A percentile compares a stretch with the other conserved stretches of the same genome.
phyloP scores from a whole-genome alignment of 83 land plant genomes.

The Thuja plicata region DNA sequence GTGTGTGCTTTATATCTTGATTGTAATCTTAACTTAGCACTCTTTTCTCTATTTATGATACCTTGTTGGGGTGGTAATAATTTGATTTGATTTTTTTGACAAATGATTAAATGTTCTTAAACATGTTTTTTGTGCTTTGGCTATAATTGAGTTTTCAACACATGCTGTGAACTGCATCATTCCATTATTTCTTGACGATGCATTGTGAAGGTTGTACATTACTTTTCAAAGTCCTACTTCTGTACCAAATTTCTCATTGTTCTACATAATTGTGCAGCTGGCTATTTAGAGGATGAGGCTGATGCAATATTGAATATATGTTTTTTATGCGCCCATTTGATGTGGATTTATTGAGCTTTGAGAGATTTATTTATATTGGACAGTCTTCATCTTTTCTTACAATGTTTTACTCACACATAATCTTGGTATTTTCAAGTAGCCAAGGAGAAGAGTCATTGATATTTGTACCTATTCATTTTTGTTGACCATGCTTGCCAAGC shows the following conservation, averaged over 20 bases:
- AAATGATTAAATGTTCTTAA: neutral
- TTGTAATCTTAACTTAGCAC: neutral
- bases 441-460: neutral
- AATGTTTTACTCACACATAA: neutral
- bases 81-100: neutral
- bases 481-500: neutral
- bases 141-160: neutral
- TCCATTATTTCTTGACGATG: neutral
- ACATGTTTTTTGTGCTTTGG: neutral
- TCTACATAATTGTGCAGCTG: constrained; percentile 4
- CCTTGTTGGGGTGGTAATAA: neutral
- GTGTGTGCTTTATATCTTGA: neutral
- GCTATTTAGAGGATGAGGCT: neutral
- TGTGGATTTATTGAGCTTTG: neutral
- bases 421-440: neutral
- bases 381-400: neutral
- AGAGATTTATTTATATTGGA: neutral
- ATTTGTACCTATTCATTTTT: neutral
- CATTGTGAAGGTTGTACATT: neutral
- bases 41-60: neutral
- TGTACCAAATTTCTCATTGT: neutral
- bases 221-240: neutral
- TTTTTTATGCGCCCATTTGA: neutral
- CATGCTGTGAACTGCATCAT: neutral
- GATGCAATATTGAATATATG: constrained; percentile 1